A percentile compares a stretch with the other conserved stretches of the same genome.
Conservation (phyloP, 78 protist genomes). For the Speleostelium caveatum region DNA sequence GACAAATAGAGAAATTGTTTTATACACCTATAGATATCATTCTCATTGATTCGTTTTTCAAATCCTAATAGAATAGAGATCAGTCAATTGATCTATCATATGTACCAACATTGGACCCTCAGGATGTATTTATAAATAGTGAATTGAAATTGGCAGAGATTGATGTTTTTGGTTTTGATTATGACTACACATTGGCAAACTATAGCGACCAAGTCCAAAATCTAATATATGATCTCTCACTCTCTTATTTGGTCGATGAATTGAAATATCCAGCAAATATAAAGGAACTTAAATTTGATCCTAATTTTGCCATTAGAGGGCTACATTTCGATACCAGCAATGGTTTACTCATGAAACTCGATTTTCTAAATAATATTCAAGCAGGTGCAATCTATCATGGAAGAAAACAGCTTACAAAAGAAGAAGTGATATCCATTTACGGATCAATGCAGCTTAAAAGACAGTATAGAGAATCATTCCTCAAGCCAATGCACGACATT, state of each 20-base stretch:
- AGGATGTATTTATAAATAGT: constrained; percentile 72
- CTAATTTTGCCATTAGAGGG: constrained; percentile 68
- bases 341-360: constrained; percentile 69
- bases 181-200: constrained; percentile 69
- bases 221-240: constrained; percentile 50
- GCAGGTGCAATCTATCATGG: constrained; percentile 71
- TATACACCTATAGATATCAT: too few relatives aligned
- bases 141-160: constrained; percentile 55
- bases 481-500: constrained; percentile 65
- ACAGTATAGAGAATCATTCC: constrained; percentile 18
- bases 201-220: constrained; percentile 67
- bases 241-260: constrained; percentile 58
- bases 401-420: constrained; percentile 40
- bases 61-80: constrained; percentile 29
- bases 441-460: constrained; percentile 70
- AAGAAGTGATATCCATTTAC: constrained; percentile 26
- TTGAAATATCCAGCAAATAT: constrained; percentile 51
- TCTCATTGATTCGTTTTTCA: background rate
- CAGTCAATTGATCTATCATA: constrained; percentile 22
- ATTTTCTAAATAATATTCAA: constrained; percentile 67
- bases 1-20: too few relatives aligned
- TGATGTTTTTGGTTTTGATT: constrained; percentile 68
- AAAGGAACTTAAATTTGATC: constrained; percentile 31
- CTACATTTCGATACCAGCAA: constrained; percentile 36
- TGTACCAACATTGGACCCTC: constrained; percentile 68